A percentile compares a stretch with the other conserved stretches of the same genome.
Evolutionary conservation across 495 filamentous ascomycete genomes (phyloP).

Genomic region (Neurospora hispaniola): DNA sequence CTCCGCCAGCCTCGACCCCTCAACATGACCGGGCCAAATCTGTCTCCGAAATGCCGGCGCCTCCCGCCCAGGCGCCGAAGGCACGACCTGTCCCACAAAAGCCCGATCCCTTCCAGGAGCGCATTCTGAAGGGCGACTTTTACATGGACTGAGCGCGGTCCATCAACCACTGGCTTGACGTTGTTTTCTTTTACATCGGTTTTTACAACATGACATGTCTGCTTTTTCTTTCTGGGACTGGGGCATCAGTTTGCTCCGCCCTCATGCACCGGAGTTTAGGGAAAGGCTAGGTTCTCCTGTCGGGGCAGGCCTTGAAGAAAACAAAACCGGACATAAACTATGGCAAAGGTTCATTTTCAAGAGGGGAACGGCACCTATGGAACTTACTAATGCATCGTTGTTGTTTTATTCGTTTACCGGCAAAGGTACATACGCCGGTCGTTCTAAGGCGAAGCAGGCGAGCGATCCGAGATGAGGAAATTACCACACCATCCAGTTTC

Average conservation of each 20-base stretch:
- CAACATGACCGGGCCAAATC: slow-evolving; percentile 60
- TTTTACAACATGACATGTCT: background rate
- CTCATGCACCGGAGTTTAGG: background rate
- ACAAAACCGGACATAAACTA: background rate
- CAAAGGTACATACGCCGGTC: background rate
- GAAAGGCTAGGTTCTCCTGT: background rate
- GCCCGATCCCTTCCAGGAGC: slow-evolving; percentile 88
- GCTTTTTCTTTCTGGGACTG: background rate
- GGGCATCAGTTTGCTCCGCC: background rate
- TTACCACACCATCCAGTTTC: background rate
- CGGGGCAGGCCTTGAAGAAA: background rate
- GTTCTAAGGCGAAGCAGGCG: background rate
- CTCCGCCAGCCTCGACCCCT: slow-evolving; percentile 22
- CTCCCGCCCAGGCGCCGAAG: slow-evolving; percentile 39
- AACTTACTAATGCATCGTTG: background rate
- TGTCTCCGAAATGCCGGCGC: slow-evolving; percentile 55
- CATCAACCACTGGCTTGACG: background rate
- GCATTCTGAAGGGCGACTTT: slow-evolving; percentile 94
- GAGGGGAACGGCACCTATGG: background rate
- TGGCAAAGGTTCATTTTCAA: background rate
- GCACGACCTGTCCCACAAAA: slow-evolving; percentile 38
- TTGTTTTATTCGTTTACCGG: background rate
- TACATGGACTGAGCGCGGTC: slow-evolving; percentile 73
- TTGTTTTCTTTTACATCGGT: background rate
- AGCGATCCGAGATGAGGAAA: background rate